These are phyloP conservation scores for Saxophila tyrrhenica DNA, from an alignment of 495 filamentous ascomycete species.

Conservation along the genomic window DNA sequence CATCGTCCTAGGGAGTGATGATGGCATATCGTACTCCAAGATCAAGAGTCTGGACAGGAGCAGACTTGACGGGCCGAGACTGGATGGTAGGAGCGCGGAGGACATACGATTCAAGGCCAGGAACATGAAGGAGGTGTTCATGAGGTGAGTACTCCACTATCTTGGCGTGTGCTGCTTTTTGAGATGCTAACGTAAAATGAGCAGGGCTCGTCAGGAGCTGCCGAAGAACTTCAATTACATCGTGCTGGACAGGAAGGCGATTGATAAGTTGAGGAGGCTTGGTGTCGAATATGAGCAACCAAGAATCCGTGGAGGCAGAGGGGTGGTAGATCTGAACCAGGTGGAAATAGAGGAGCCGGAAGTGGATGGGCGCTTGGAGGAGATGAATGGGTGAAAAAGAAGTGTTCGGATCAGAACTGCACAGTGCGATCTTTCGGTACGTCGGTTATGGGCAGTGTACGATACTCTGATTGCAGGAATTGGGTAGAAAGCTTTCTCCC, in stretches of 20 bases:
- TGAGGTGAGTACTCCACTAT: slow-evolving; percentile 3
- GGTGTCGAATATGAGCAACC: slow-evolving; percentile 11
- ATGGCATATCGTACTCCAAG: slow-evolving; percentile 41
- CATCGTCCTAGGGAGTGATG: slow-evolving; percentile 35
- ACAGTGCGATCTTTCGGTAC: too few relatives aligned
- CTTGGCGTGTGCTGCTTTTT: background rate
- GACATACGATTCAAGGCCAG: slow-evolving; percentile 19
- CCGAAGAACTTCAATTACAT: slow-evolving; percentile 11
- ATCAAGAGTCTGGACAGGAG: slow-evolving; percentile 29
- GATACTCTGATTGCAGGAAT: too few relatives aligned
- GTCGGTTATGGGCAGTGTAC: too few relatives aligned
- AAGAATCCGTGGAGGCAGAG: background rate
- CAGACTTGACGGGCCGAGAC: background rate
- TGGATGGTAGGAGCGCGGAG: slow-evolving; percentile 5
- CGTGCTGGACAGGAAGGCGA: slow-evolving; percentile 14
- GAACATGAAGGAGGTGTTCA: slow-evolving; percentile 16
- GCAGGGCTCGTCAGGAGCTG: slow-evolving; percentile 4
- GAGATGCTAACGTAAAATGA: background rate
- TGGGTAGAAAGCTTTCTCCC: too few relatives aligned
- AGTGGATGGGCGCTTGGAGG: too few relatives aligned
- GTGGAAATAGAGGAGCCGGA: background rate
- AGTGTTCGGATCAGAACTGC: too few relatives aligned
- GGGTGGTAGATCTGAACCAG: background rate
- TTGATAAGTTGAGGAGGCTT: slow-evolving; percentile 2
- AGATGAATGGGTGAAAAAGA: background rate